Conservation (phyloP, 805 yeast species). For the Saturnispora gosingensis region DNA sequence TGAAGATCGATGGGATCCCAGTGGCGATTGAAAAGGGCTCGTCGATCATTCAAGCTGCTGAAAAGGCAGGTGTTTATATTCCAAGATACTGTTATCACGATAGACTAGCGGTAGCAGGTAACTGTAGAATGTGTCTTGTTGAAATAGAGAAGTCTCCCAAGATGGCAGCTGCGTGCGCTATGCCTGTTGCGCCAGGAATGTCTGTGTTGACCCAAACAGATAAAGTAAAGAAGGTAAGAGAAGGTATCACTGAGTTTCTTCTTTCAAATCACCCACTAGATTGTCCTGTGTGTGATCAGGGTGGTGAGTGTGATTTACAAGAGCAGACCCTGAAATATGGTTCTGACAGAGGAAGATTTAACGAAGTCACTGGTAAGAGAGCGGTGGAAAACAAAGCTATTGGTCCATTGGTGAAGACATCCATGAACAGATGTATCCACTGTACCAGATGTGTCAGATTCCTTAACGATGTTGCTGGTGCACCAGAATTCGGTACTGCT, state of each 20-base stretch:
- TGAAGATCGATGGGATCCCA: slow-evolving; percentile 59
- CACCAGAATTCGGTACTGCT: slow-evolving; percentile 80
- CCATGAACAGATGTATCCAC: slow-evolving; percentile 89
- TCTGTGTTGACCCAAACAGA: slow-evolving; percentile 73
- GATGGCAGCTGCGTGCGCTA: slow-evolving; percentile 83
- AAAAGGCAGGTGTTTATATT: slow-evolving; percentile 78
- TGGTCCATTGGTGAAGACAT: slow-evolving; percentile 82
- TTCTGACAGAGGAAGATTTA: slow-evolving; percentile 76
- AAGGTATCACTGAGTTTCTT: slow-evolving; percentile 84
- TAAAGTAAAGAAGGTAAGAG: slow-evolving; percentile 73
- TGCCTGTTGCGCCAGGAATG: slow-evolving; percentile 89
- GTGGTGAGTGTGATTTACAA: slow-evolving; percentile 90
- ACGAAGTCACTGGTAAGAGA: slow-evolving; percentile 74
- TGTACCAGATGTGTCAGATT: slow-evolving; percentile 88
- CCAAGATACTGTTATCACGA: slow-evolving; percentile 92
- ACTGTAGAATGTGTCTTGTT: slow-evolving; percentile 88
- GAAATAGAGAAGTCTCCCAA: slow-evolving; percentile 86
- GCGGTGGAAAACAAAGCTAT: slow-evolving; percentile 87
- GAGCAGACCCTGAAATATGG: slow-evolving; percentile 82
- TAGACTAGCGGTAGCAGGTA: slow-evolving; percentile 83
- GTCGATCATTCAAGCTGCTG: slow-evolving; percentile 85
- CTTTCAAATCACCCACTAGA: slow-evolving; percentile 85
- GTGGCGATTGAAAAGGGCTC: slow-evolving; percentile 80
- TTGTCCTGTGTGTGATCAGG: slow-evolving; percentile 90
- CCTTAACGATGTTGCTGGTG: slow-evolving; percentile 86